Conservation (phyloP, 495 filamentous ascomycete species). For the Tetracladium setigerum region DNA sequence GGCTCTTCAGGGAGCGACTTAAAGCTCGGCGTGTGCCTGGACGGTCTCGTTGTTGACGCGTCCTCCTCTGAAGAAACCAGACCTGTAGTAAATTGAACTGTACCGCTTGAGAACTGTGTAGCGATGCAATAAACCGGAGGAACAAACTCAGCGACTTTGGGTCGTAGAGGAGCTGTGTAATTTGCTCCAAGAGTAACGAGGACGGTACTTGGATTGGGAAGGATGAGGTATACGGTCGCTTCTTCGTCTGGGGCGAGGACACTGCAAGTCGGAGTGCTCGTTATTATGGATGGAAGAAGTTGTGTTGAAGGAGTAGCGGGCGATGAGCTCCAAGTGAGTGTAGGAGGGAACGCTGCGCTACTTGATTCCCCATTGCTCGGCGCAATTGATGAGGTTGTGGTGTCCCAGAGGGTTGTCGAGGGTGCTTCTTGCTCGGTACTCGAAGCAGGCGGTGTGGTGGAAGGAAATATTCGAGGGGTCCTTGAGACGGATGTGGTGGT, state of each 20-base stretch:
- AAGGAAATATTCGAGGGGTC: too few relatives aligned
- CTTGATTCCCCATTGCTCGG: not conserved
- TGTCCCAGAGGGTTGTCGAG: not conserved
- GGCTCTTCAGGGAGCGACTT: too few relatives aligned
- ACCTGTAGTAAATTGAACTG: too few relatives aligned
- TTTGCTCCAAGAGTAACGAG: conserved; percentile 8
- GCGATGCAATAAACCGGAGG: conserved; percentile 8
- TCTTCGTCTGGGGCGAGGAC: not conserved
- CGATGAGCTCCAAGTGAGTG: too few relatives aligned
- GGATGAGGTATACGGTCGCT: conserved; percentile 8
- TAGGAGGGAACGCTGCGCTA: too few relatives aligned
- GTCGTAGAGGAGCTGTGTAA: not conserved
- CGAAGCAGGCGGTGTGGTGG: too few relatives aligned
- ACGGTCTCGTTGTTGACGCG: too few relatives aligned
- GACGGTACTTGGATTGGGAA: conserved; percentile 14
- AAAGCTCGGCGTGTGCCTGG: too few relatives aligned
- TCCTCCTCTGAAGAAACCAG: too few relatives aligned
- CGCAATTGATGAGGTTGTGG: not conserved
- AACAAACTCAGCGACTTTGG: conserved; percentile 9
- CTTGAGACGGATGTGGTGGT: too few relatives aligned
- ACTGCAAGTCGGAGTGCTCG: not conserved
- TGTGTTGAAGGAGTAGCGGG: not conserved
- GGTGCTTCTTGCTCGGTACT: too few relatives aligned
- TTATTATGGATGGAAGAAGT: not conserved
- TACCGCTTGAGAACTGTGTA: not conserved